These are phyloP conservation scores for Xylariaceae sp. DNA, from an alignment of 2,329 filamentous ascomycete genomes.

Conservation along the genomic window DNA sequence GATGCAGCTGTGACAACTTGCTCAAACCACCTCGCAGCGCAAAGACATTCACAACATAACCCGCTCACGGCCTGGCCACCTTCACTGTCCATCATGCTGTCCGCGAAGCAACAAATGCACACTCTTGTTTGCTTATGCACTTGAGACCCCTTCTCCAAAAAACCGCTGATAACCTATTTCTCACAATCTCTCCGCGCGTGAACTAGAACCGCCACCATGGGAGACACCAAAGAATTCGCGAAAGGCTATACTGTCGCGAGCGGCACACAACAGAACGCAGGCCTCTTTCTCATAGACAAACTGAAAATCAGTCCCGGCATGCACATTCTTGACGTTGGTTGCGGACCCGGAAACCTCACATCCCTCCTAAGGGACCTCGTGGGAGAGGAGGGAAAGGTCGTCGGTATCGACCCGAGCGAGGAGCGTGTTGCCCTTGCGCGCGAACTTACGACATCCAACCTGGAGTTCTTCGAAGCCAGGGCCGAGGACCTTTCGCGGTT, in stretches of 20 bases:
- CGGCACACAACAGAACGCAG: constrained; percentile 20
- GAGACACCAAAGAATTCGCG: constrained; percentile 23
- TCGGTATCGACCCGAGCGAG: constrained; percentile 31
- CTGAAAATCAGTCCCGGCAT: constrained; percentile 15
- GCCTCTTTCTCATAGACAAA: constrained; percentile 19
- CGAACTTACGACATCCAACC: constrained; percentile 4
- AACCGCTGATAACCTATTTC: too few species aligned
- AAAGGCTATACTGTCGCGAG: constrained; percentile 21
- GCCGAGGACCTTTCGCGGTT: constrained; percentile 24
- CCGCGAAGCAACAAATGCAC: too few species aligned
- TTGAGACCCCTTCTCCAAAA: too few species aligned
- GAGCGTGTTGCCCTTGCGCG: constrained; percentile 18
- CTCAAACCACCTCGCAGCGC: background rate
- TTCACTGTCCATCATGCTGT: too few species aligned
- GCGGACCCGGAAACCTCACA: constrained; percentile 29
- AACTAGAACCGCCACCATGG: constrained; percentile 2
- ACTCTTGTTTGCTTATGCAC: too few species aligned
- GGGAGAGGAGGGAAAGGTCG: constrained; percentile 12
- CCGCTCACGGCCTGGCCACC: background rate
- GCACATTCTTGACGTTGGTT: constrained; percentile 29
- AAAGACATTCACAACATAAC: background rate
- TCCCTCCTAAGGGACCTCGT: constrained; percentile 18
- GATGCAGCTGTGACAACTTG: too few species aligned
- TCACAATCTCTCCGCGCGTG: too few species aligned
- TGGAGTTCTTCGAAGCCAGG: constrained; percentile 17